Evolutionary conservation across 23 red algal species (phyloP), one percentile per base, ranked within the genome.

Genomic region (Gracilariopsis chorda): DNA sequence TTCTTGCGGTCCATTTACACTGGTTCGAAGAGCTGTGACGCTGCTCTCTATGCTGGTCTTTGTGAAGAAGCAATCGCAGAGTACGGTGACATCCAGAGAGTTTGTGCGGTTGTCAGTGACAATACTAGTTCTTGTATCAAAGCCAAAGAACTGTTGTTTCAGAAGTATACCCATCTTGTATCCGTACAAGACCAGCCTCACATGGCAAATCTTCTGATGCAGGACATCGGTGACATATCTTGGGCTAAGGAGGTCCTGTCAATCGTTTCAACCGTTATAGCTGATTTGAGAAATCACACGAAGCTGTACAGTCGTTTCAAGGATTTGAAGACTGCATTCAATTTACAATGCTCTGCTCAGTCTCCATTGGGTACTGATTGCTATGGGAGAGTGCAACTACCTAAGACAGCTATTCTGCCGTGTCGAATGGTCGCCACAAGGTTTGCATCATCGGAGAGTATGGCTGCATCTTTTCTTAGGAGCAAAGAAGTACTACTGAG

Each of bases 81-180:
- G 28, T 55, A 58, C 59, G 77, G 7, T 37, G 45, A n/a, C 14
- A 81, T 81, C 48, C n/a, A 37, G 28, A 46, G 77, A 60, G 42
- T 81, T 30, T 81, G 45, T 16, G 77, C 44, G 21, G 51, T 81
- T 28, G 52, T 52, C 21, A 81, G 77, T 81, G 77, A 81, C 77
- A 81, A 47, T 81, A 39, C 77, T 14, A 24, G 28, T 32, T 1
- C 44, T 29, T 81, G 77, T 40, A 23, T 58, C 23, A 81, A 51
- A 2, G 51, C 77, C 1, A 46, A 51, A 28, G 39, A 59, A 2
- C 12, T 16, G 27, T 23, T 81, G 44, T 2, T 51, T 33, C 46
- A 55, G 25, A 81, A 81, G 51, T 81, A 58, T 52, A 37, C 43
- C 1, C 17, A 36, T 27, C 2, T 81, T 14, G 77, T 81, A 51